Percentiles rank a stretch among this genome's conserved stretches.
These are phyloP conservation scores for Caulochytrium protostelioides DNA, from an alignment of 371 early-diverging fungal species.

Conservation along the genomic window DNA sequence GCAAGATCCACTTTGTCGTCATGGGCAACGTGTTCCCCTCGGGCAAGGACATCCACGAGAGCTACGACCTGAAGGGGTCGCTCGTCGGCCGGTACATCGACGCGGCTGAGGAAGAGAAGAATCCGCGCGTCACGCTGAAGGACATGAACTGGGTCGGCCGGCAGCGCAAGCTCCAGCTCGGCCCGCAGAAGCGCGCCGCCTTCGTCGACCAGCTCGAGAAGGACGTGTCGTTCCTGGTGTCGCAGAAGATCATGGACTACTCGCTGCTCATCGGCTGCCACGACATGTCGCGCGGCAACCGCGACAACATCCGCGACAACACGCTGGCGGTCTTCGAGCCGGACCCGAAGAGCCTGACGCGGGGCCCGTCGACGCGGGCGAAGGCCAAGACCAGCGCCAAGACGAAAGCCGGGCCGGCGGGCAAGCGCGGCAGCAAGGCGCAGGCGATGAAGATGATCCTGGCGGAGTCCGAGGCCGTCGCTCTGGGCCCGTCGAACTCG, in stretches of 20 bases:
- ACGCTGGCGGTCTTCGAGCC: slow-evolving; percentile 54
- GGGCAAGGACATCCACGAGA: slow-evolving; percentile 84
- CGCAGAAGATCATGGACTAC: slow-evolving; percentile 90
- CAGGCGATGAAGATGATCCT: slow-evolving; percentile 4
- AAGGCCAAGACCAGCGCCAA: not conserved
- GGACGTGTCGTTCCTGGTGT: slow-evolving; percentile 54
- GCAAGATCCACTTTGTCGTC: slow-evolving; percentile 90
- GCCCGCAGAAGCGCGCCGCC: slow-evolving; percentile 47
- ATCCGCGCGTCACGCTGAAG: slow-evolving; percentile 65
- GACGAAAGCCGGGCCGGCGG: too few species aligned
- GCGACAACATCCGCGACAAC: slow-evolving; percentile 61
- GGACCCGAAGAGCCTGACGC: slow-evolving; percentile 5
- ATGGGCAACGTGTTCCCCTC: slow-evolving; percentile 95
- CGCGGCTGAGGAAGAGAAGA: slow-evolving; percentile 40
- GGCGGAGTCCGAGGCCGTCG: slow-evolving; percentile 8
- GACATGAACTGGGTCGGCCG: slow-evolving; percentile 81
- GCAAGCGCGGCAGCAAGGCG: slow-evolving; percentile 3
- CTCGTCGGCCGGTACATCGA: slow-evolving; percentile 59
- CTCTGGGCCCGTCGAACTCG: slow-evolving; percentile 9
- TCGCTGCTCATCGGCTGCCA: slow-evolving; percentile 79
- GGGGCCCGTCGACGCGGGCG: too few species aligned
- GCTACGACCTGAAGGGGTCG: slow-evolving; percentile 87
- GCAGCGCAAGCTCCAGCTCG: slow-evolving; percentile 48
- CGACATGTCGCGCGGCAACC: slow-evolving; percentile 57
- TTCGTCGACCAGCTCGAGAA: slow-evolving; percentile 60